Evolutionary conservation across 495 filamentous ascomycete genomes (phyloP), one percentile per base, ranked within the genome.

Genomic region (Penicillium ochrochloron): DNA sequence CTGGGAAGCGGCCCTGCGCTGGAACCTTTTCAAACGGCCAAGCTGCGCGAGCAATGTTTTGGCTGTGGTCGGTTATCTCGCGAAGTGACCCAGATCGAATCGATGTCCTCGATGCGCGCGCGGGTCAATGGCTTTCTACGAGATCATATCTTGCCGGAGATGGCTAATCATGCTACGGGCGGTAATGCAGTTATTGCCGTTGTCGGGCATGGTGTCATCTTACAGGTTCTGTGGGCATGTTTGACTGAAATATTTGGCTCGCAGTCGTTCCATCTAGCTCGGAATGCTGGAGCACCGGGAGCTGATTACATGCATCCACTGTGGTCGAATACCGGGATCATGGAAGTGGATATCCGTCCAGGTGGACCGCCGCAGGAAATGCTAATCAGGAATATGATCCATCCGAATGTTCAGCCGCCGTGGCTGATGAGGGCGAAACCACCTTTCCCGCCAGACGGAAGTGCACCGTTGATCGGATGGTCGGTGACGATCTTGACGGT

Each of bases 181-280:
- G 57, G 60, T 21, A 62, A 72, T 25, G 42, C 72, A 23, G 64
- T 77, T 3, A 73, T 93, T 19, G 88, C 84, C 14, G 76, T 93
- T 37, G 89, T 93, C 12, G 87, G 91, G 14, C 92, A 96, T 70
- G 92, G 92, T 39, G 86, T 94, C 34, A 87, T 94, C 33, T 82
- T 95, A 1, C 84, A 83, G 34, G 77, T 85, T 37, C 71, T 96
- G 0, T 86, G 91, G 82, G 80, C 81, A 57, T 80, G 82, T 25
- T 74, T 96, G 50, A 70, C 91, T 23, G 72, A 72, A 2, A 79
- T 78, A 48, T 83, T 88, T 66, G 74, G 80, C n/a, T 71, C 76
- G 33, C 72, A 70, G 53, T 81, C 70, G 53, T 76, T 80, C 33
- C 59, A 54, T 60, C 65, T 70, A 59, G 66, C 61, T 1, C 69